Percentiles rank a stretch among this genome's conserved stretches.
Evolutionary conservation across 164 flowering plant genomes (phyloP).

Genomic region (Kalanchoe fedtschenkoi): DNA sequence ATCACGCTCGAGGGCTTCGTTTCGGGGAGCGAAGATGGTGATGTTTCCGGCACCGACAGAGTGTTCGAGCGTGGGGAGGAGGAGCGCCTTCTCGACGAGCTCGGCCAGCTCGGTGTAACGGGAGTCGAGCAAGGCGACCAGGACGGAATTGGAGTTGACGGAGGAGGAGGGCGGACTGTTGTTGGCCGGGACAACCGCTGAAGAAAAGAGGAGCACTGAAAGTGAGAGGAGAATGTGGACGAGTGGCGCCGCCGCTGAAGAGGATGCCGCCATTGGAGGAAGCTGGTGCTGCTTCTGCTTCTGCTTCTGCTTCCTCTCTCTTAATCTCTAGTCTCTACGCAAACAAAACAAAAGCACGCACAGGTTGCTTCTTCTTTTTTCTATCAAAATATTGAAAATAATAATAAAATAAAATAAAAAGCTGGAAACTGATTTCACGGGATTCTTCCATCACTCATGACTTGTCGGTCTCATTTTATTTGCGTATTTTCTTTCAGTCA

Average conservation of each 20-base stretch:
- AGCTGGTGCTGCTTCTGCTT: neutral
- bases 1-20: slow-evolving; percentile 42
- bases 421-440: too few species aligned
- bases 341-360: too few species aligned
- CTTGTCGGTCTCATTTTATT: too few species aligned
- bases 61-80: slow-evolving; percentile 38
- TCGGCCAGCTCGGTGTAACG: slow-evolving; percentile 69
- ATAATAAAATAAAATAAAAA: too few species aligned
- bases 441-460: too few species aligned
- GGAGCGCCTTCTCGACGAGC: slow-evolving; percentile 59
- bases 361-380: too few species aligned
- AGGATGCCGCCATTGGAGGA: neutral
- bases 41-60: slow-evolving; percentile 34
- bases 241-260: neutral
- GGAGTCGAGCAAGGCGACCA: slow-evolving; percentile 45
- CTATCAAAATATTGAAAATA: too few species aligned
- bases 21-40: slow-evolving; percentile 47
- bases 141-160: slow-evolving; percentile 61
- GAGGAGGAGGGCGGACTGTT: slow-evolving; percentile 5
- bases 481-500: too few species aligned
- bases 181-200: slow-evolving; percentile 68
- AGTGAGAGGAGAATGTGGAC: neutral
- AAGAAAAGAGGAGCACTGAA: slow-evolving; percentile 12
- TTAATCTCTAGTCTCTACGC: too few species aligned
- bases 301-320: neutral